phyloP scores from a whole-genome alignment of 768 basidiomycete species.

The Russula sp. region DNA sequence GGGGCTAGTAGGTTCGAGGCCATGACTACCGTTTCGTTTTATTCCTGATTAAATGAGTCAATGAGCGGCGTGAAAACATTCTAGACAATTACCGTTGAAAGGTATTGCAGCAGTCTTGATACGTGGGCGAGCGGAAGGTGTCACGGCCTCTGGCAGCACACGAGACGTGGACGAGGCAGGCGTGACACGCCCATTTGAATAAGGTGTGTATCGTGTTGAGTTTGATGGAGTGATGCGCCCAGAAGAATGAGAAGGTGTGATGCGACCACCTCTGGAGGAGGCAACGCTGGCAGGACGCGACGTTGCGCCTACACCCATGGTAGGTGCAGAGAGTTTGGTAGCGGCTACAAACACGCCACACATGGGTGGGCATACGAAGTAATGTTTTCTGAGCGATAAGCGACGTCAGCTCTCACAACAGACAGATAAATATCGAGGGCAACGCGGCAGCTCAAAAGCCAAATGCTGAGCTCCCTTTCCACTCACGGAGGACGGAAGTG shows the following conservation, averaged over 20 bases:
- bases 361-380: constrained; percentile 76
- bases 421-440: background rate
- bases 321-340: constrained; percentile 73
- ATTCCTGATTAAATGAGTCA: constrained; percentile 51
- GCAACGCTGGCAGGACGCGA: constrained; percentile 72
- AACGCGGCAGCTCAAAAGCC: background rate
- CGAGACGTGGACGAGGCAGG: constrained; percentile 27
- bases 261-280: constrained; percentile 51
- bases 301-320: constrained; percentile 46
- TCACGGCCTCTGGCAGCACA: constrained; percentile 27
- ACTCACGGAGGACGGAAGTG: background rate
- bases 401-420: background rate
- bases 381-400: constrained; percentile 29
- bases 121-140: constrained; percentile 42
- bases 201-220: constrained; percentile 45
- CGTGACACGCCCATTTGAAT: constrained; percentile 39
- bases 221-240: constrained; percentile 24
- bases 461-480: background rate
- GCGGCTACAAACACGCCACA: constrained; percentile 90
- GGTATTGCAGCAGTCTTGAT: constrained; percentile 34
- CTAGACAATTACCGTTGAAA: constrained; percentile 5
- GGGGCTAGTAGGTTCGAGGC: constrained; percentile 17
- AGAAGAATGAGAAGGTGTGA: constrained; percentile 37
- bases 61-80: constrained; percentile 27
- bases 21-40: constrained; percentile 19